Evolutionary conservation across 768 basidiomycete genomes (phyloP).

Genomic region (Suillus subalutaceus): DNA sequence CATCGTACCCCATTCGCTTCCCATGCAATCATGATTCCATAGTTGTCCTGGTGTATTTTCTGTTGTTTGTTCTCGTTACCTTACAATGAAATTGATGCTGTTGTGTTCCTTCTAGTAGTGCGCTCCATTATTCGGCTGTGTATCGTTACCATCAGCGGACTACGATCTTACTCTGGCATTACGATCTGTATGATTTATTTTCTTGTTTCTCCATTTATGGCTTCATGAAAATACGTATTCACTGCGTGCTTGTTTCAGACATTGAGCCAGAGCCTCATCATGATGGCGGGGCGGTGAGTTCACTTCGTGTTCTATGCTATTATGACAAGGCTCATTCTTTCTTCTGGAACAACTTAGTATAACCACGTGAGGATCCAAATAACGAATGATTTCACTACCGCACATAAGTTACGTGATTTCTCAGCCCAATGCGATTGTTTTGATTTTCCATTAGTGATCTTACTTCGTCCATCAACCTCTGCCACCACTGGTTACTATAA

Average conservation of each 20-base stretch:
- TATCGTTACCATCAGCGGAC: not conserved
- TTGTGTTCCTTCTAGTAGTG: not conserved
- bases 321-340: too few species aligned
- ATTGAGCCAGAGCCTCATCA: not conserved
- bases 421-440: not conserved
- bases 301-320: too few species aligned
- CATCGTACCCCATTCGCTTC: not conserved
- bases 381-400: not conserved
- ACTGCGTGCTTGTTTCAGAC: not conserved
- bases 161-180: not conserved
- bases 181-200: not conserved
- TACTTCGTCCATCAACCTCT: not conserved
- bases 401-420: not conserved
- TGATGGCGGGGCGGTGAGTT: too few species aligned
- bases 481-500: not conserved
- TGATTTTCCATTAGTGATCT: not conserved
- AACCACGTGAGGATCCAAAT: not conserved
- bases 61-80: not conserved
- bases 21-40: slow-evolving; percentile 4
- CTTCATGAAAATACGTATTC: not conserved
- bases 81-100: not conserved
- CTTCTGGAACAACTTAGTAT: too few species aligned
- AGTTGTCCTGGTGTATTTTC: not conserved
- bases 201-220: not conserved
- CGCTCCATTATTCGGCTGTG: not conserved